Evolutionary conservation across 2,329 filamentous ascomycete genomes (phyloP).

Genomic region (Ceratocystis cubensis): DNA sequence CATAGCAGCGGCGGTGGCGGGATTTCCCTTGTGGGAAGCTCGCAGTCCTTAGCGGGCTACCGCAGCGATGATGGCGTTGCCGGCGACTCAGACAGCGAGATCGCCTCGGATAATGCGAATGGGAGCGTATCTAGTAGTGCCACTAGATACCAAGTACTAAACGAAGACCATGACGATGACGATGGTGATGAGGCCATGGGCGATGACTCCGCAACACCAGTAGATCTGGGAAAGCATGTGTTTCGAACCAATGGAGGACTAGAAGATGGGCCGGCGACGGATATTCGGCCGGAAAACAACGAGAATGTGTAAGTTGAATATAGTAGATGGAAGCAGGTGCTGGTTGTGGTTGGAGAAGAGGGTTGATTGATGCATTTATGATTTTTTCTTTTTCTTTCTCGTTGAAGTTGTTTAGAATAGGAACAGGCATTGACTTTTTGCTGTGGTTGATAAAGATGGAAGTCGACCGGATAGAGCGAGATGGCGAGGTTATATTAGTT

Average conservation of each 20-base stretch:
- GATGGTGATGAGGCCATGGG: constrained; percentile 14
- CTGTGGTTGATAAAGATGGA: background rate
- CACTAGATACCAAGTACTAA: too few species aligned
- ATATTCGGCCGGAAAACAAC: constrained; percentile 21
- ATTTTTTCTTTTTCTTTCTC: background rate
- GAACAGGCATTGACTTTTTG: background rate
- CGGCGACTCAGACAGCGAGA: constrained; percentile 30
- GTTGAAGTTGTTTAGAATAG: constrained; percentile 2
- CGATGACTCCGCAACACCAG: constrained; percentile 18
- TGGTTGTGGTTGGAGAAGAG: too few species aligned
- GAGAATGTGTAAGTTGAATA: constrained; percentile 6
- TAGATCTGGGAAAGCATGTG: constrained; percentile 5
- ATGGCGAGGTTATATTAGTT: background rate
- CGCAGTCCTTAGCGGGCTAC: constrained; percentile 28
- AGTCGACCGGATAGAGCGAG: constrained; percentile 6
- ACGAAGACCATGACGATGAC: constrained; percentile 21
- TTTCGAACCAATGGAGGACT: background rate
- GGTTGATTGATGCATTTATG: background rate
- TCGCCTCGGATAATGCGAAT: constrained; percentile 16
- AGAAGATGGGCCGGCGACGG: constrained; percentile 18
- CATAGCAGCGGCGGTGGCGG: constrained; percentile 21
- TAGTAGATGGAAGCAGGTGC: too few species aligned
- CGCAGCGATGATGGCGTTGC: constrained; percentile 35
- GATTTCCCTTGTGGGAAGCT: constrained; percentile 19
- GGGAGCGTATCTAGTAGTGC: constrained; percentile 2